Conservation (phyloP, 2,329 filamentous ascomycete species). For the Penicillium sp. region DNA sequence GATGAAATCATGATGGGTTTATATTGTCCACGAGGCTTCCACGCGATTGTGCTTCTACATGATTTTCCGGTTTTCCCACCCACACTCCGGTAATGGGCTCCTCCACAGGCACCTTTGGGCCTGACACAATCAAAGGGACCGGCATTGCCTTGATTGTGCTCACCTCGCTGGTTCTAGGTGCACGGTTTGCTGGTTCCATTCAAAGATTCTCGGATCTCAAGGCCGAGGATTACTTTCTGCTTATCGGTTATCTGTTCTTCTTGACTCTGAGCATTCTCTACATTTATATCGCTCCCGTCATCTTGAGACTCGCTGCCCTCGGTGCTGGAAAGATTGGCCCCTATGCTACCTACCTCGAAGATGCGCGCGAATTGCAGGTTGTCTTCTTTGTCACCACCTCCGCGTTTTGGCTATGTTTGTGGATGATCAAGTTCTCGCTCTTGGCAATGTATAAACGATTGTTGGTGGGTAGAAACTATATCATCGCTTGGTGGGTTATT, state of each 20-base stretch:
- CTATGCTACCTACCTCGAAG: slow-evolving; percentile 33
- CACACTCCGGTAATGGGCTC: slow-evolving; percentile 2
- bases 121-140: slow-evolving; percentile 12
- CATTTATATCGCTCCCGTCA: slow-evolving; percentile 35
- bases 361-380: slow-evolving; percentile 33
- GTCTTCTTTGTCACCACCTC: slow-evolving; percentile 43
- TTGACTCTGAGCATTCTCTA: slow-evolving; percentile 34
- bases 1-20: neutral
- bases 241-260: slow-evolving; percentile 29
- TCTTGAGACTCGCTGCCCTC: slow-evolving; percentile 34
- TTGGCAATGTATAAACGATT: slow-evolving; percentile 42
- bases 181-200: slow-evolving; percentile 16
- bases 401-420: slow-evolving; percentile 42
- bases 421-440: slow-evolving; percentile 44
- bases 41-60: neutral
- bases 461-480: slow-evolving; percentile 33
- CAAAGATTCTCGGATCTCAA: slow-evolving; percentile 18
- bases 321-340: slow-evolving; percentile 20
- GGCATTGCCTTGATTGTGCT: slow-evolving; percentile 22
- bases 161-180: slow-evolving; percentile 18
- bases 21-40: neutral
- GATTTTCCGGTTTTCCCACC: neutral
- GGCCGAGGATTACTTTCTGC: slow-evolving; percentile 31
- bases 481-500: slow-evolving; percentile 38
- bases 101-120: slow-evolving; percentile 3